Evolutionary conservation across 2,329 filamentous ascomycete species (phyloP), one percentile per base, ranked within the genome.

Genomic region (Ascochyta clinopodiicola): DNA sequence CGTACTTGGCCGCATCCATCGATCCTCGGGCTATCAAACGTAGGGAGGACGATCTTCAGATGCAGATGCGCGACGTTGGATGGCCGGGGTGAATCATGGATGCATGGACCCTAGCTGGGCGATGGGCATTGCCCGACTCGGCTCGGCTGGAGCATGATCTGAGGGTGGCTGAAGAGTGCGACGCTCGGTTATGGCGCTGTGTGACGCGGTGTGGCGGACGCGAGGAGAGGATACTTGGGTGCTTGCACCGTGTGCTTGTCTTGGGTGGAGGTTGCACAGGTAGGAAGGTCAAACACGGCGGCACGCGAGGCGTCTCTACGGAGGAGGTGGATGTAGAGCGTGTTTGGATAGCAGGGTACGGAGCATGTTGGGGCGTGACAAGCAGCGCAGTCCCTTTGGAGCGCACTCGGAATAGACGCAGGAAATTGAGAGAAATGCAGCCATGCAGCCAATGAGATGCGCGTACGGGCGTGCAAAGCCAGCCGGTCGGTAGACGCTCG

Each of bases 201-300:
- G 67, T 61, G 53, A 67, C 62, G 62, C 60, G 48, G 61, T 58
- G 35, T 54, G 51, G 52, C 47, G 50, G 17, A 19, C 34, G 32
- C 37, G 62, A 60, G 44, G 65, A 57, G 64, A 68, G 66, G 21
- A 27, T 34, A 34, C n/a, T 6, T 44, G 40, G 44, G 34, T 63
- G 27, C 9, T 29, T 13, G 27, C 12, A 12, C 27, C 8, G 27
- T 29, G 8, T 12, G 27, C 9, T 12, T 29, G 27, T 29, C 27
- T 29, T 29, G 29, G 29, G 12, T 5, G 12, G 4, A 31, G 42
- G 69, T 71, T 63, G 62, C 63, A 70, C 68, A 24, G 57, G 53
- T 54, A 55, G 59, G 59, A 56, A 56, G 56, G 59, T 52, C 53
- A 56, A 55, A 54, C 62, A 62, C 67, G 24, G n/a, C 31, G 35